phyloP scores from a whole-genome alignment of 345 rosid species.

The Jatropha curcas region DNA sequence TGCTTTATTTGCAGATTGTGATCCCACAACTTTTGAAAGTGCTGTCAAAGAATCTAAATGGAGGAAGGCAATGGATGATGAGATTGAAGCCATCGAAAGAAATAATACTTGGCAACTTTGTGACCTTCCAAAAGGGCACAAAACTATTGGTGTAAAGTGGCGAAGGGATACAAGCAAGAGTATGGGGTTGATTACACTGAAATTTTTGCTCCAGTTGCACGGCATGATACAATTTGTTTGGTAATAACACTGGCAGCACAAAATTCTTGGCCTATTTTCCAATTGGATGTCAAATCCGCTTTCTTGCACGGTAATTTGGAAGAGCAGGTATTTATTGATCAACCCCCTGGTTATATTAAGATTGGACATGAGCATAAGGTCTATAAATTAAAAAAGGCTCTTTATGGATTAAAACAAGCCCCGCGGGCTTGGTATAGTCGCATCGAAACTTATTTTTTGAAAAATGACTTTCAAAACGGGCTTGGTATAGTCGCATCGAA shows the following conservation, averaged over 20 bases:
- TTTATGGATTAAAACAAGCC: too few relatives aligned
- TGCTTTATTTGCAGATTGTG: constrained; percentile 2
- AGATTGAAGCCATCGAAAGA: not conserved
- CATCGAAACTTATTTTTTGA: too few relatives aligned
- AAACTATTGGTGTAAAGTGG: constrained; percentile 5
- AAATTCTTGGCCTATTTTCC: not conserved
- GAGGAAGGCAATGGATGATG: not conserved
- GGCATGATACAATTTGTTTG: not conserved
- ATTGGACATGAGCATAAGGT: not conserved
- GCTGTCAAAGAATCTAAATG: not conserved
- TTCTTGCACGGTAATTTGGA: not conserved
- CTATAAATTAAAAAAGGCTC: too few relatives aligned
- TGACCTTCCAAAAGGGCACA: not conserved
- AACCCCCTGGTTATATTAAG: not conserved
- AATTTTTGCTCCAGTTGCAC: not conserved
- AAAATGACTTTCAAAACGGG: too few relatives aligned
- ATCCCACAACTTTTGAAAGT: not conserved
- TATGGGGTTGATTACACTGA: too few relatives aligned
- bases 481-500: not conserved
- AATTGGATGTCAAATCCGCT: not conserved
- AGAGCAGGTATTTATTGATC: constrained; percentile 3
- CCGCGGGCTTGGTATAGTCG: too few relatives aligned
- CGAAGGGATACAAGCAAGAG: constrained; percentile 1
- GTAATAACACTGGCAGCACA: not conserved
- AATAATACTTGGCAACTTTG: not conserved